phyloP scores from a whole-genome alignment of 2,329 filamentous ascomycete species.

The Diplodia sapinea region DNA sequence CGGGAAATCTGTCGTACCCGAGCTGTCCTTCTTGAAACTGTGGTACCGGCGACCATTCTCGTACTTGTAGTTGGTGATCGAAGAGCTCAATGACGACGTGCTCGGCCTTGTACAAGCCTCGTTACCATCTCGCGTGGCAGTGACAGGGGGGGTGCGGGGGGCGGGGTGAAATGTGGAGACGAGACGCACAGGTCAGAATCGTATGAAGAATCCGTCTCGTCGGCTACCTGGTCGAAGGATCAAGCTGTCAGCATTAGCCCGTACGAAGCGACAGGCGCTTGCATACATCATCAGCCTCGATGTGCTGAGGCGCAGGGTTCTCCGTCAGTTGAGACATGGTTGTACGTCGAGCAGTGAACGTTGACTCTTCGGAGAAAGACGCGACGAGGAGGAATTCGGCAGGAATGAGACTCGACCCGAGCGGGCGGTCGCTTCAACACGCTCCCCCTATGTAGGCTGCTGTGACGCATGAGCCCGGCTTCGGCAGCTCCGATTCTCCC shows the following conservation, averaged over 20 bases:
- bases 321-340: not conserved
- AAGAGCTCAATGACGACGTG: constrained; percentile 11
- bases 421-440: not conserved
- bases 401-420: not conserved
- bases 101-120: not conserved
- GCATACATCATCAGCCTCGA: constrained; percentile 16
- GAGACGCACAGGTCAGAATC: constrained; percentile 7
- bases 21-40: constrained; percentile 10
- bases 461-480: constrained; percentile 2
- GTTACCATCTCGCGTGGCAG: not conserved
- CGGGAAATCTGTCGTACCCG: not conserved
- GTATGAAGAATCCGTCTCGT: constrained; percentile 7
- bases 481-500: not conserved
- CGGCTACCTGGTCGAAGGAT: not conserved
- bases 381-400: not conserved
- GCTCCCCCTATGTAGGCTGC: not conserved
- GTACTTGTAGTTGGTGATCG: constrained; percentile 17
- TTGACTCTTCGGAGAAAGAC: not conserved
- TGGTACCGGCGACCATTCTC: constrained; percentile 43
- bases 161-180: constrained; percentile 1
- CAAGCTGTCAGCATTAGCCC: not conserved
- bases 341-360: not conserved
- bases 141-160: not conserved
- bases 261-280: rapidly evolving
- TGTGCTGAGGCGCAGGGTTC: constrained; percentile 7